These are phyloP conservation scores for Phytopythium sindhum DNA, from an alignment of 352 stramenopile species.

Conservation along the genomic window DNA sequence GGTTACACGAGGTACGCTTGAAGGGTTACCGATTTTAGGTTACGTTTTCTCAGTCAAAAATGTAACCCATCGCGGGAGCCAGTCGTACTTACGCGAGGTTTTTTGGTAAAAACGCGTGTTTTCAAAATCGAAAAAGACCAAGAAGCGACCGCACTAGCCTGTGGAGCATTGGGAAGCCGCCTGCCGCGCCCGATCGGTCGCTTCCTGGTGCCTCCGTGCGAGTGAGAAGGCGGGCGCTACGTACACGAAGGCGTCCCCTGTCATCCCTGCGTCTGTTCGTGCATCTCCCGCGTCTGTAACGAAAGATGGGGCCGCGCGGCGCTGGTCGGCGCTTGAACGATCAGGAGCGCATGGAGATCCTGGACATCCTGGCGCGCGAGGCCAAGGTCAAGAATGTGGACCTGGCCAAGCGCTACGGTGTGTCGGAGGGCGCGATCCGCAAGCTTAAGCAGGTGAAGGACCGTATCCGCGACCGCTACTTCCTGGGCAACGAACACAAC, in stretches of 20 bases:
- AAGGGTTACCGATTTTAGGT: too few species aligned
- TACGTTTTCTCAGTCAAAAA: too few species aligned
- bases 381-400: constrained; percentile 86
- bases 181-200: neutral
- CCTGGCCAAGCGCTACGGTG: constrained; percentile 80
- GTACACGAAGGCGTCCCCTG: neutral
- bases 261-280: too few species aligned
- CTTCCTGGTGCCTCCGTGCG: neutral
- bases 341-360: constrained; percentile 89
- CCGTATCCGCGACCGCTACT: constrained; percentile 78
- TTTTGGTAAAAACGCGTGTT: neutral
- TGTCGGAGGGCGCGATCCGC: constrained; percentile 83
- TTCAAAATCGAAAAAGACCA: neutral
- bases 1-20: too few species aligned
- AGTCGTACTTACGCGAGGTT: constrained; percentile 33
- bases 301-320: constrained; percentile 66
- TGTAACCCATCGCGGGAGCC: neutral
- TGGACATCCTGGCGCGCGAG: constrained; percentile 77
- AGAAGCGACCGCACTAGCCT: too few species aligned
- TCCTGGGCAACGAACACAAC: constrained; percentile 81
- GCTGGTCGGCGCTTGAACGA: constrained; percentile 81
- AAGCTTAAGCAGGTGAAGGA: constrained; percentile 90
- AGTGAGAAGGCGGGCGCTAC: neutral
- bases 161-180: neutral
- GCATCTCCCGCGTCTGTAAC: neutral